A percentile compares a stretch with the other conserved stretches of the same genome.
phyloP scores from a whole-genome alignment of 2,329 filamentous ascomycete species.

The Clarireedia monteithiana region DNA sequence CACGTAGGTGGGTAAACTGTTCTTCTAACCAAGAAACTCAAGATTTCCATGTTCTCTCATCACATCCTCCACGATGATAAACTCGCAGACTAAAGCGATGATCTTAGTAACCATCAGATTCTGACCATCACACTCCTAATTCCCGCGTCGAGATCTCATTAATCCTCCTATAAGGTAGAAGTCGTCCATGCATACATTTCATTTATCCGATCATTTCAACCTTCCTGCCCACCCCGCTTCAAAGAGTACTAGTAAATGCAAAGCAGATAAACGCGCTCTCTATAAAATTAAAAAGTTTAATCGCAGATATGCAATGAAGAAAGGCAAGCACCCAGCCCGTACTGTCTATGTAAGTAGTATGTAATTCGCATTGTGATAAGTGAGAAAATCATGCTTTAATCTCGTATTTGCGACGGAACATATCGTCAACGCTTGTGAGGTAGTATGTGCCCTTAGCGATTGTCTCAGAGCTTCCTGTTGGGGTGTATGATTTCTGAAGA shows the following conservation, averaged over 20 bases:
- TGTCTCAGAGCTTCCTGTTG: conserved; percentile 59
- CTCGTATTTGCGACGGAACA: conserved; percentile 75
- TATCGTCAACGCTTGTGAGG: conserved; percentile 71
- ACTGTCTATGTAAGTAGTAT: background rate
- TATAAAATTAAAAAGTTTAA: background rate
- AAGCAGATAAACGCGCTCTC: background rate
- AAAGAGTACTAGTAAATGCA: background rate
- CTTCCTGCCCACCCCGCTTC: background rate
- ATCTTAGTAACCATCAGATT: too few relatives aligned
- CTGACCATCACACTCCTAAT: too few relatives aligned
- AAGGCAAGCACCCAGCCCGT: background rate
- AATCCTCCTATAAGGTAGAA: too few relatives aligned
- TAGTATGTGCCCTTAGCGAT: conserved; percentile 67
- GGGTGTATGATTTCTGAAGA: conserved; percentile 70
- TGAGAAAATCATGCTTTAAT: conserved; percentile 53
- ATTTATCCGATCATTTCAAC: background rate
- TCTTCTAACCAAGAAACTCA: too few relatives aligned
- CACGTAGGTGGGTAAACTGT: too few relatives aligned
- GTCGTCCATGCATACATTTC: background rate
- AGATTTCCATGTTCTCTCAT: too few relatives aligned
- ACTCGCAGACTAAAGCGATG: too few relatives aligned
- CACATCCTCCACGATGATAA: too few relatives aligned
- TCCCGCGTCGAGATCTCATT: too few relatives aligned
- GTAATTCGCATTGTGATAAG: background rate
- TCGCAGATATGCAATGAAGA: conserved; percentile 1